Base-by-base conservation (phyloP, 2,329 filamentous ascomycete species). In the Graphilbum fragrans region DNA sequence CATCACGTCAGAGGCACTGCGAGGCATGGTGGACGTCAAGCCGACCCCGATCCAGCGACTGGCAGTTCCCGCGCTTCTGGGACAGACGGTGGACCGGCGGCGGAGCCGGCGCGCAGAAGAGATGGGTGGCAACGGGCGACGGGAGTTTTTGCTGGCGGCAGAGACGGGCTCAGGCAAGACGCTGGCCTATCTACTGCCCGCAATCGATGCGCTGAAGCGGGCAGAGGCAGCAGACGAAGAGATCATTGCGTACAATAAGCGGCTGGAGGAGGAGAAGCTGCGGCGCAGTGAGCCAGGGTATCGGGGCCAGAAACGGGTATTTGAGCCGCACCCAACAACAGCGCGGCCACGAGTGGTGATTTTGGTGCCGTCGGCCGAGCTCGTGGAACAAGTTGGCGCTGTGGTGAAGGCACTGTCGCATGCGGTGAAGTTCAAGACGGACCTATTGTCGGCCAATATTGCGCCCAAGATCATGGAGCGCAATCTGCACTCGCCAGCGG, bases 151-250 rank as follows among this genome's bases (percentile, higher is more conserved):
- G 12, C 69, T 98, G 38, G 92, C 92, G 4, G 92, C 92, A 11
- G 92, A 98, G 66, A 98, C 92, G 0, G 92, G 92, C 12, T 96
- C 92, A 1, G 92, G 92, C 45, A 98, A 98, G 67, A 98, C 92
- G 1, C 67, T 98, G 47, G 86, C 92, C 9, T 98, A 98, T 56
- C 66, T 96, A 5, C 62, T 95, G 5, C 93, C 92, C 0, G 72
- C 81, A 16, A 69, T 98, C 40, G 79, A 98, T 60, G 83, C 85
- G 9, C 61, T 98, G 52, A 98, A 98, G 63, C 66, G 75, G 27
- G 78, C 77, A 6, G 85, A 90, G 55, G 66, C 68, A 1, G 58
- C 64, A 12, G 81, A 87, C 48, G 58, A 59, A 1, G 69, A 71
- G 1, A 66, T 77, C 16, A 69, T 75, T 42, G 67, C 73, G 2